Evolutionary conservation across 495 filamentous ascomycete genomes (phyloP).

Genomic region (Penicillium longicatenatum): DNA sequence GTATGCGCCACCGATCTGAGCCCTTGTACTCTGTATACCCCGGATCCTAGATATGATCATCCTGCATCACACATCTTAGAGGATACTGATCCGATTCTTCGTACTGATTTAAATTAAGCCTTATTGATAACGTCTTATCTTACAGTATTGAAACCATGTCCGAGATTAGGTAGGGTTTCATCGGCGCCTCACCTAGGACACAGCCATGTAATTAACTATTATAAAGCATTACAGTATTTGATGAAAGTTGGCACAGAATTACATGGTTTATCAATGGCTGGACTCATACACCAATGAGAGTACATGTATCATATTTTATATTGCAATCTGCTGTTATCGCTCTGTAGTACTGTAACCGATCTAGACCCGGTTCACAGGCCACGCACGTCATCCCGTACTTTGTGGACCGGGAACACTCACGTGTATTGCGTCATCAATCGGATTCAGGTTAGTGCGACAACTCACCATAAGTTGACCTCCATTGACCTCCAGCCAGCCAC

Average conservation of each 20-base stretch:
- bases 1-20: slow-evolving; percentile 1
- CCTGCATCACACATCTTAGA: not conserved
- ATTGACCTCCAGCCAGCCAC: not conserved
- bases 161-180: not conserved
- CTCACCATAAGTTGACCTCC: not conserved
- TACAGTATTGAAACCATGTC: not conserved
- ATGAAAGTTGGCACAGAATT: not conserved
- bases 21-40: not conserved
- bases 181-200: not conserved
- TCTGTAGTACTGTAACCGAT: not conserved
- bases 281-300: no score
- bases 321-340: not conserved
- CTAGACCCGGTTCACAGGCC: slow-evolving; percentile 10
- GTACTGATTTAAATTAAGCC: not conserved
- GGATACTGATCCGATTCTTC: not conserved
- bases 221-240: no score
- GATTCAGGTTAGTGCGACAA: not conserved
- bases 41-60: not conserved
- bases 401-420: slow-evolving; percentile 9
- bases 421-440: slow-evolving; percentile 10
- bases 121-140: not conserved
- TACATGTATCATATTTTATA: not conserved
- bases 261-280: not conserved
- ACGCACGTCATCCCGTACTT: slow-evolving; percentile 14
- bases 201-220: not conserved